These are phyloP conservation scores for Croton setiger DNA, from an alignment of 441 rosid species.

Conservation along the genomic window DNA sequence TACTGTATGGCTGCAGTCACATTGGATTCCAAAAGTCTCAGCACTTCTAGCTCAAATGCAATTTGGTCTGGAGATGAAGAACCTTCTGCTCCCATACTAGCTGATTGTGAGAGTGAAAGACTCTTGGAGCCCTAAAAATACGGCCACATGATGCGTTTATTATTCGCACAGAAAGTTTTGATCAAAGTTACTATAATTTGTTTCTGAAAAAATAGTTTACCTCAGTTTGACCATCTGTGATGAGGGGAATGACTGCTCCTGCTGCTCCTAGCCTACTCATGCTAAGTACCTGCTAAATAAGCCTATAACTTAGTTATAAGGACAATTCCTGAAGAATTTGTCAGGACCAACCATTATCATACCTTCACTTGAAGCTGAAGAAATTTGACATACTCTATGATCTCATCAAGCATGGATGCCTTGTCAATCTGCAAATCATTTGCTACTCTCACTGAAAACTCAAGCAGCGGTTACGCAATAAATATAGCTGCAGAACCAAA, in stretches of 20 bases:
- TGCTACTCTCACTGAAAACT: background rate
- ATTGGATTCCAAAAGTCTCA: slow-evolving; percentile 51
- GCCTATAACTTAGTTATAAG: background rate
- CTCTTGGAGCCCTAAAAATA: slow-evolving; percentile 25
- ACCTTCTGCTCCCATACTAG: slow-evolving; percentile 25
- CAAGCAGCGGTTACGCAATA: background rate
- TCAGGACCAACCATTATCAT: slow-evolving; percentile 11
- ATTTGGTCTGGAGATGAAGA: slow-evolving; percentile 35
- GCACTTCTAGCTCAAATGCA: slow-evolving; percentile 46
- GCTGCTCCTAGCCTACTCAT: slow-evolving; percentile 60
- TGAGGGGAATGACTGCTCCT: slow-evolving; percentile 46
- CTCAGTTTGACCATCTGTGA: slow-evolving; percentile 42
- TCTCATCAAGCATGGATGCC: slow-evolving; percentile 94
- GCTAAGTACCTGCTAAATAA: slow-evolving; percentile 47
- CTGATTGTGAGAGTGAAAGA: slow-evolving; percentile 19
- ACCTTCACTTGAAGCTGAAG: slow-evolving; percentile 97
- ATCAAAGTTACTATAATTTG: too few relatives aligned
- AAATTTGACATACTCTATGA: slow-evolving; percentile 85
- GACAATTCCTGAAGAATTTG: background rate
- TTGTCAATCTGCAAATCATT: slow-evolving; percentile 66
- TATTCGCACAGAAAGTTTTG: too few relatives aligned
- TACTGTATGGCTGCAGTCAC: slow-evolving; percentile 46
- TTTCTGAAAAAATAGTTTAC: slow-evolving; percentile 14
- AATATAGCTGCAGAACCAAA: slow-evolving; percentile 4
- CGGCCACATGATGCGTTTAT: background rate